Evolutionary conservation across 192 early-diverging fungal genomes (phyloP).

Genomic region (Coemansia brasiliensis): DNA sequence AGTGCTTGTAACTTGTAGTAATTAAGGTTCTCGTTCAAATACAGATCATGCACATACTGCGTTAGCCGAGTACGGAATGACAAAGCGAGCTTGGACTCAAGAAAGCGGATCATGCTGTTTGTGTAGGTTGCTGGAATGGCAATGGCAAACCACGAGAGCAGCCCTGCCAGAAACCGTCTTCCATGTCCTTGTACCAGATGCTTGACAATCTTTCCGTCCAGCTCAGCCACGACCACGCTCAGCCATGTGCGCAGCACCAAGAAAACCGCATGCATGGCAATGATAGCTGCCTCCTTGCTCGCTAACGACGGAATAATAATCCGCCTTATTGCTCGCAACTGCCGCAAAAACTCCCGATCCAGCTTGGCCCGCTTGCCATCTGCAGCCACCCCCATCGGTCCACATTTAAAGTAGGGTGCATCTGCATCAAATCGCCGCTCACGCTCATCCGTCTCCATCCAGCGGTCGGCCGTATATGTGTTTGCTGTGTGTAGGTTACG

Average conservation of each 20-base stretch:
- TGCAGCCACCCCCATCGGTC: background rate
- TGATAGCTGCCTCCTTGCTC: constrained; percentile 78
- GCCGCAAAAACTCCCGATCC: constrained; percentile 47
- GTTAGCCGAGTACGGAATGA: constrained; percentile 86
- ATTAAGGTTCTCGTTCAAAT: constrained; percentile 83
- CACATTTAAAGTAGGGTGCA: constrained; percentile 26
- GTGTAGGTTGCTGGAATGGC: constrained; percentile 96
- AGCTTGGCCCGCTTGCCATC: constrained; percentile 19
- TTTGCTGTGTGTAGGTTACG: constrained; percentile 32
- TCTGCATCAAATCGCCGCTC: constrained; percentile 48
- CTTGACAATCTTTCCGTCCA: constrained; percentile 94
- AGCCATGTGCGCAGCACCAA: constrained; percentile 89
- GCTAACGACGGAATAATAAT: constrained; percentile 79
- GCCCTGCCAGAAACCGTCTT: constrained; percentile 70
- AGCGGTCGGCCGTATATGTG: constrained; percentile 32
- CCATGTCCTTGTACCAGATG: constrained; percentile 87
- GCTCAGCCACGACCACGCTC: constrained; percentile 84
- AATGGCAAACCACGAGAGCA: constrained; percentile 90
- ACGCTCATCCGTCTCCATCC: constrained; percentile 48
- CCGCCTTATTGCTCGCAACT: constrained; percentile 71
- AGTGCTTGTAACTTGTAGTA: constrained; percentile 92
- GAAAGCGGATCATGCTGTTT: constrained; percentile 85
- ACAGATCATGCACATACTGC: constrained; percentile 84
- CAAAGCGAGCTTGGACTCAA: constrained; percentile 63
- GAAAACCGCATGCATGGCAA: constrained; percentile 82